Evolutionary conservation across 306 rosid genomes (phyloP).

Genomic region (Prunus persica): DNA sequence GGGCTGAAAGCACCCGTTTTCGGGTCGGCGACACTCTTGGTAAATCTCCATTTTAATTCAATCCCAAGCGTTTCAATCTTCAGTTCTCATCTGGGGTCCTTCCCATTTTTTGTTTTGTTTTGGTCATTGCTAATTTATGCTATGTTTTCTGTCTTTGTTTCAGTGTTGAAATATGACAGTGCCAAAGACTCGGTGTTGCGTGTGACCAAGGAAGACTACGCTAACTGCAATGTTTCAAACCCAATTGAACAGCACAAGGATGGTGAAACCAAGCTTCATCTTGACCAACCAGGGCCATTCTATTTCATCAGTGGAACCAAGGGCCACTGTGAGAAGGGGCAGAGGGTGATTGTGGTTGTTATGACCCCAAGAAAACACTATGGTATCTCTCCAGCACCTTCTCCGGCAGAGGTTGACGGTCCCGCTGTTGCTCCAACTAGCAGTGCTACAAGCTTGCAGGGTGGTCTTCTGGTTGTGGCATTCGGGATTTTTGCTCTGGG

Average conservation of each 20-base stretch:
- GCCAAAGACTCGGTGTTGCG: constrained; percentile 77
- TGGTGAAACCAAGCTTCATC: constrained; percentile 66
- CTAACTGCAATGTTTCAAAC: constrained; percentile 42
- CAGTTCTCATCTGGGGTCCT: not conserved
- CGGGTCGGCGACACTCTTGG: constrained; percentile 65
- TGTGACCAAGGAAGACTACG: constrained; percentile 62
- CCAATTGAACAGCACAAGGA: constrained; percentile 54
- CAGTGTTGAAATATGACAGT: constrained; percentile 77
- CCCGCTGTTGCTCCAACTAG: constrained; percentile 90
- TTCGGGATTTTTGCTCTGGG: constrained; percentile 40
- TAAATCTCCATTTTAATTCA: constrained; percentile 13
- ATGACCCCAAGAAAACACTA: constrained; percentile 44
- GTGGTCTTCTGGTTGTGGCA: constrained; percentile 34
- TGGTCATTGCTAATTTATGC: not conserved
- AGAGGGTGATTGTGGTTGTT: constrained; percentile 70
- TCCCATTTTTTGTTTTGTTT: not conserved
- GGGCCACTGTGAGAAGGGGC: constrained; percentile 82
- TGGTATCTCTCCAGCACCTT: constrained; percentile 59
- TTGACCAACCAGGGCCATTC: constrained; percentile 60
- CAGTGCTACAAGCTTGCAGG: constrained; percentile 34
- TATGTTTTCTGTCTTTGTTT: not conserved
- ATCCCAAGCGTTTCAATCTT: too few species aligned
- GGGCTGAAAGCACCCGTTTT: constrained; percentile 73
- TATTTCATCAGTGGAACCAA: constrained; percentile 79
- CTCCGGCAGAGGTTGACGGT: constrained; percentile 52